A percentile compares a stretch with the other conserved stretches of the same genome.
phyloP scores from a whole-genome alignment of 306 rosid species.

The Malus asiatica region DNA sequence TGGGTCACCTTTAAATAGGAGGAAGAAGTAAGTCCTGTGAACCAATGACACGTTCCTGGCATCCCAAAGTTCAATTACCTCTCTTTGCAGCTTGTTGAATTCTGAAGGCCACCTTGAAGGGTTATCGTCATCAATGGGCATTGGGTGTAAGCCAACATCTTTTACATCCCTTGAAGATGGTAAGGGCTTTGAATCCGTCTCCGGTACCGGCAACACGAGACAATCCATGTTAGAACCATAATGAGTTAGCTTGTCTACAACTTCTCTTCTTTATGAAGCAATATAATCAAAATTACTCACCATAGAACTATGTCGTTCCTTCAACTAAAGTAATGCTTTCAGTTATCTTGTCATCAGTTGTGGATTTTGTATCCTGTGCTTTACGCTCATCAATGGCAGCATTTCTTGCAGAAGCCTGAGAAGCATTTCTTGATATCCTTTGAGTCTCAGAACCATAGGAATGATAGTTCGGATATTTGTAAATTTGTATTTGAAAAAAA shows the following conservation, averaged over 20 bases:
- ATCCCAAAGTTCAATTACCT: slow-evolving; percentile 75
- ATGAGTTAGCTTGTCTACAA: neutral
- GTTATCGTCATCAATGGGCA: slow-evolving; percentile 22
- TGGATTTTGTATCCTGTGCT: too few species aligned
- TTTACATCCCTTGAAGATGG: slow-evolving; percentile 38
- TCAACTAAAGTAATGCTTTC: too few species aligned
- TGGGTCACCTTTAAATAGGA: slow-evolving; percentile 71
- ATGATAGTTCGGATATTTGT: too few species aligned
- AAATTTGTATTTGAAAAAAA: too few species aligned
- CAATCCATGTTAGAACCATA: slow-evolving; percentile 1
- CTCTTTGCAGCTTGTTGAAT: slow-evolving; percentile 67
- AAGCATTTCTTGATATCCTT: slow-evolving; percentile 10
- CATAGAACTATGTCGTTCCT: too few species aligned
- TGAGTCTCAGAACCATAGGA: slow-evolving; percentile 17
- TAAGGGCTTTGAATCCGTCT: slow-evolving; percentile 21
- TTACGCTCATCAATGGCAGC: too few species aligned
- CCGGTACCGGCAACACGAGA: slow-evolving; percentile 36
- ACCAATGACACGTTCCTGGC: slow-evolving; percentile 77
- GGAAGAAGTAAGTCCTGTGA: slow-evolving; percentile 91
- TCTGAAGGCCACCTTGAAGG: slow-evolving; percentile 65
- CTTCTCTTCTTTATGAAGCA: too few species aligned
- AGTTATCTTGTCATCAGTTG: too few species aligned
- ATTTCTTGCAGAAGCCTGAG: too few species aligned
- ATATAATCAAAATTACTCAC: too few species aligned
- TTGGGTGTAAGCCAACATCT: slow-evolving; percentile 67